Evolutionary conservation across 2,329 filamentous ascomycete genomes (phyloP).

Genomic region (Leptographium flavum): DNA sequence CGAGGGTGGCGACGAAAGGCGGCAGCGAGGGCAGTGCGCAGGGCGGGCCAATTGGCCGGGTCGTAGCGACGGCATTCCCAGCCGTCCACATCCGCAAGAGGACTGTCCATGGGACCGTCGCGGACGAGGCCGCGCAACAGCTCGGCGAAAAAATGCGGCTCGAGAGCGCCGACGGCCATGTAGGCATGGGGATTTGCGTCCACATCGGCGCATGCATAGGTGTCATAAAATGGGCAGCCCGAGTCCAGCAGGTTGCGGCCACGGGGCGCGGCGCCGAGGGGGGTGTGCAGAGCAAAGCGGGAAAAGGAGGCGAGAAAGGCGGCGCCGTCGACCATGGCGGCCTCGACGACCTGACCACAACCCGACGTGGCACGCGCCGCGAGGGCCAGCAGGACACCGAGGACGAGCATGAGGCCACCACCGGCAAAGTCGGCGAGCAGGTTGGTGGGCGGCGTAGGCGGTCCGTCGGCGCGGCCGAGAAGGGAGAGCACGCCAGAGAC

Average conservation of each 20-base stretch:
- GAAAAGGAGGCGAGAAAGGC: constrained; percentile 69
- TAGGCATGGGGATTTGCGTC: constrained; percentile 34
- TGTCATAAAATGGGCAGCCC: constrained; percentile 78
- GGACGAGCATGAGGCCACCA: constrained; percentile 67
- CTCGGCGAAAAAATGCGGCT: constrained; percentile 67
- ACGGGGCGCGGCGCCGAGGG: constrained; percentile 46
- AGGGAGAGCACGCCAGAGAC: constrained; percentile 67
- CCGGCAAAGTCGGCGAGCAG: constrained; percentile 85
- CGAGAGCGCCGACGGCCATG: constrained; percentile 81
- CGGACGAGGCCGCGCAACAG: constrained; percentile 56
- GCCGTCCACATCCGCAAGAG: constrained; percentile 14
- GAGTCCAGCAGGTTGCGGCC: constrained; percentile 73
- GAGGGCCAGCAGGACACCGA: constrained; percentile 71
- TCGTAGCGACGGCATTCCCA: constrained; percentile 44
- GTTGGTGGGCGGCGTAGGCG: constrained; percentile 69
- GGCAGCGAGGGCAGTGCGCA: constrained; percentile 44
- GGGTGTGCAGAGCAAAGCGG: constrained; percentile 49
- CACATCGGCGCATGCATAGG: constrained; percentile 65
- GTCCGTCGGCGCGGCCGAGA: constrained; percentile 54
- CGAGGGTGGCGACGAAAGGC: constrained; percentile 59
- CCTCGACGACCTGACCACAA: constrained; percentile 76
- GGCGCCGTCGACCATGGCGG: constrained; percentile 90
- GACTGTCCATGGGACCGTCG: neutral
- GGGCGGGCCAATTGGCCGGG: constrained; percentile 48
- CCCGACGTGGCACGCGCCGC: constrained; percentile 50